Conservation (phyloP, 768 basidiomycete genomes). For the Tricholoma hemisulphureum region DNA sequence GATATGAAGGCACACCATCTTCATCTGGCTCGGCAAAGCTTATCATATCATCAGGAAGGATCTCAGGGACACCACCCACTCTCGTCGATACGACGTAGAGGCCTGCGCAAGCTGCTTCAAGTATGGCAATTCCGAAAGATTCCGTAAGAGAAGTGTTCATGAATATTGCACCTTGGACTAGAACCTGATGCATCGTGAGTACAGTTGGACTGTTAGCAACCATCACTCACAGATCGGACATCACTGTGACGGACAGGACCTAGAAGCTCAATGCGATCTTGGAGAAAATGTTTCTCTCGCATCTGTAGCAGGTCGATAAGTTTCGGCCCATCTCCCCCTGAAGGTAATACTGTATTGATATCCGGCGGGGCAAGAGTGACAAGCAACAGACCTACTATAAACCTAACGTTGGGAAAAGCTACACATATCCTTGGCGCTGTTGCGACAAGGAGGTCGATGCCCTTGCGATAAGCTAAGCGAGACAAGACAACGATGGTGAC, state of each 20-base stretch:
- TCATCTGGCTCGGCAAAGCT: slow-evolving; percentile 93
- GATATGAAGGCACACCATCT: slow-evolving; percentile 59
- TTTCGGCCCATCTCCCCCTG: slow-evolving; percentile 95
- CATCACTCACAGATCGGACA: slow-evolving; percentile 67
- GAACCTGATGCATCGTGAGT: slow-evolving; percentile 50
- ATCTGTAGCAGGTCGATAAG: slow-evolving; percentile 93
- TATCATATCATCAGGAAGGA: slow-evolving; percentile 92
- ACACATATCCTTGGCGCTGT: slow-evolving; percentile 88
- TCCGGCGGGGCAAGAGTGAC: not conserved
- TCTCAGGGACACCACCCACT: slow-evolving; percentile 95
- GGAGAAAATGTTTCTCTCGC: slow-evolving; percentile 85
- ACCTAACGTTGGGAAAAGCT: slow-evolving; percentile 81
- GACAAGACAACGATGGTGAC: slow-evolving; percentile 92
- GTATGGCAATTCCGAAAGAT: slow-evolving; percentile 94
- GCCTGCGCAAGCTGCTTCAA: slow-evolving; percentile 95
- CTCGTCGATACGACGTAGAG: slow-evolving; percentile 92
- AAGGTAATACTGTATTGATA: not conserved
- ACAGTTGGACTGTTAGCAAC: not conserved
- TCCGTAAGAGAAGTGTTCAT: slow-evolving; percentile 96
- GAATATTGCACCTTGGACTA: slow-evolving; percentile 84
- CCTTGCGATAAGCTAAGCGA: slow-evolving; percentile 91
- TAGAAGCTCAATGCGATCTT: slow-evolving; percentile 88
- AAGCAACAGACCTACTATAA: slow-evolving; percentile 67
- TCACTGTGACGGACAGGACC: slow-evolving; percentile 79
- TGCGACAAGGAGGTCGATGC: slow-evolving; percentile 91